Conservation (phyloP, 257 asterid genomes). For the Scutellaria baicalensis region DNA sequence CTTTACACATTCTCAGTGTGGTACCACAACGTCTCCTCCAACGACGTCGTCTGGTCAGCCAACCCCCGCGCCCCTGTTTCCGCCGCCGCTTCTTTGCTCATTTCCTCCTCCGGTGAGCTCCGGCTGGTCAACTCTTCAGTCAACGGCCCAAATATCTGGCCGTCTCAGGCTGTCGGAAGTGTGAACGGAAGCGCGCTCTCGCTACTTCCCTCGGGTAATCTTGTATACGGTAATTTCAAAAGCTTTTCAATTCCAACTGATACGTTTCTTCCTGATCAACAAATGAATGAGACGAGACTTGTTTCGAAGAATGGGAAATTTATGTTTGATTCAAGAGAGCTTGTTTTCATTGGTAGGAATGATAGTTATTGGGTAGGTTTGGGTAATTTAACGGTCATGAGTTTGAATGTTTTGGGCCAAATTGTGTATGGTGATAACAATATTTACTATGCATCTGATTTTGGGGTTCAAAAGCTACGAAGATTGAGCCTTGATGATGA, state of each 20-base stretch:
- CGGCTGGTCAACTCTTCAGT: conserved; percentile 27
- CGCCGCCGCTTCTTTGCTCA: conserved; percentile 39
- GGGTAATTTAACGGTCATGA: conserved; percentile 16
- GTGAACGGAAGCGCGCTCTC: conserved; percentile 29
- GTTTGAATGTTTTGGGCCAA: conserved; percentile 35
- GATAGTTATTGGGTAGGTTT: conserved; percentile 42
- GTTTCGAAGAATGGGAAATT: conserved; percentile 44
- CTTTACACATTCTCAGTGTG: conserved; percentile 61
- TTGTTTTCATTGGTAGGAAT: conserved; percentile 22
- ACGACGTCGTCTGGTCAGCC: conserved; percentile 56
- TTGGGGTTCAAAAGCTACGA: conserved; percentile 38
- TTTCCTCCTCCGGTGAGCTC: conserved; percentile 47
- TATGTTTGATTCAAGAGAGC: conserved; percentile 36
- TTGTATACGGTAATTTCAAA: conserved; percentile 45
- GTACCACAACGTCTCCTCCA: conserved; percentile 35
- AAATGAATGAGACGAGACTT: conserved; percentile 29
- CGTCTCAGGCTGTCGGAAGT: conserved; percentile 14
- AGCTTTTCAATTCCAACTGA: conserved; percentile 58
- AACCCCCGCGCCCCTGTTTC: conserved; percentile 31
- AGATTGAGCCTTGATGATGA: conserved; percentile 61
- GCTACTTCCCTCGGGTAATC: conserved; percentile 38
- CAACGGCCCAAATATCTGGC: conserved; percentile 45
- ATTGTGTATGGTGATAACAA: conserved; percentile 18
- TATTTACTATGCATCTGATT: conserved; percentile 38
- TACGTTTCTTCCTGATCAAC: conserved; percentile 58